Conservation (phyloP, 2,329 filamentous ascomycete genomes). For the Endocalyx cinctus region DNA sequence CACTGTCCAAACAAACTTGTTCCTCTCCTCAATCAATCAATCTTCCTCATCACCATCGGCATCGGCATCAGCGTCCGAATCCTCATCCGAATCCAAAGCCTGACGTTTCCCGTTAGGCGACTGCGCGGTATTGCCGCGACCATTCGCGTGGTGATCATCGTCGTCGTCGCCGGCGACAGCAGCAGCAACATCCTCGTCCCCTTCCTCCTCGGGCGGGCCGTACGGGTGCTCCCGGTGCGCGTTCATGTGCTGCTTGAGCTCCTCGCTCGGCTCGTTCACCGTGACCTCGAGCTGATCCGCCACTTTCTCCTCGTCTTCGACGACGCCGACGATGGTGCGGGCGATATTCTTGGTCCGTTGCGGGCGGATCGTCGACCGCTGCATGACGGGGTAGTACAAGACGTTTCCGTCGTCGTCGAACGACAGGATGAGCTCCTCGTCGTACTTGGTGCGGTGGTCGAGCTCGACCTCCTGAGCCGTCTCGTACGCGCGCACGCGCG, state of each 20-base stretch:
- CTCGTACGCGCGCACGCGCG: conserved; percentile 60
- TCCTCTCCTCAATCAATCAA: too few species aligned
- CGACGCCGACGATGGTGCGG: conserved; percentile 41
- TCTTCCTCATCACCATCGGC: conserved; percentile 25
- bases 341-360: conserved; percentile 61
- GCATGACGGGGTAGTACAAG: conserved; percentile 66
- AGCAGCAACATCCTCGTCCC: conserved; percentile 10
- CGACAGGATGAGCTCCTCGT: conserved; percentile 58
- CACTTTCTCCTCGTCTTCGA: conserved; percentile 46
- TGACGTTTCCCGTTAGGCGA: too few species aligned
- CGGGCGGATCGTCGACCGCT: conserved; percentile 57
- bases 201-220: conserved; percentile 31
- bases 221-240: conserved; percentile 50
- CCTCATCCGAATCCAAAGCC: conserved; percentile 17
- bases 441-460: conserved; percentile 56
- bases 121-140: too few species aligned
- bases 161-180: neutral
- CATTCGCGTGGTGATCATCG: too few species aligned
- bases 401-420: conserved; percentile 47
- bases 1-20: too few species aligned
- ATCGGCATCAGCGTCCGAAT: conserved; percentile 22
- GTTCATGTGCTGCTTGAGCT: conserved; percentile 47
- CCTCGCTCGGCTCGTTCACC: conserved; percentile 51
- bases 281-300: conserved; percentile 53
- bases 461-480: conserved; percentile 54